phyloP scores from a whole-genome alignment of 129 eudicot genomes.

The Tagetes erecta region DNA sequence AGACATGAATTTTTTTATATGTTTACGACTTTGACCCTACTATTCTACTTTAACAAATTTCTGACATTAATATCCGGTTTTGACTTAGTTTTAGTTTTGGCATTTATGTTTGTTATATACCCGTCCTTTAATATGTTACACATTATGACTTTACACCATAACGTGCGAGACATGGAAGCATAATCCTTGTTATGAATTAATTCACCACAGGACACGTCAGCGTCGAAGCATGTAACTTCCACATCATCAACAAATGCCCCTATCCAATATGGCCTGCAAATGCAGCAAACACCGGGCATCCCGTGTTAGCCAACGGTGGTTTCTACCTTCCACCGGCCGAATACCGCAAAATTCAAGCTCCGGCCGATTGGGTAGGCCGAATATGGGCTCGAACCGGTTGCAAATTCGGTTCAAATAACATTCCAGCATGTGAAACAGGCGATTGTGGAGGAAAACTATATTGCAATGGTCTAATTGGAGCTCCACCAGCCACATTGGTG shows the following conservation, averaged over 20 bases:
- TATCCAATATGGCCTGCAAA: slow-evolving; percentile 92
- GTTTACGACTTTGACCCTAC: too few relatives aligned
- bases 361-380: slow-evolving; percentile 80
- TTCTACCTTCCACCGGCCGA: slow-evolving; percentile 67
- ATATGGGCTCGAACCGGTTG: slow-evolving; percentile 96
- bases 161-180: too few relatives aligned
- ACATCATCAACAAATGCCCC: slow-evolving; percentile 71
- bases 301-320: slow-evolving; percentile 67
- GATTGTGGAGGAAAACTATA: slow-evolving; percentile 72
- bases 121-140: too few relatives aligned
- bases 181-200: background rate
- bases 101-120: too few relatives aligned
- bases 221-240: slow-evolving; percentile 55
- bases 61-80: too few relatives aligned
- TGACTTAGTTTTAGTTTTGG: too few relatives aligned
- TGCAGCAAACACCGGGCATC: slow-evolving; percentile 72
- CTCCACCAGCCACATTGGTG: slow-evolving; percentile 75
- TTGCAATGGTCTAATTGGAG: slow-evolving; percentile 71
- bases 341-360: slow-evolving; percentile 48
- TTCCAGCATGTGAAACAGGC: slow-evolving; percentile 76
- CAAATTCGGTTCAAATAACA: slow-evolving; percentile 40
- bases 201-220: slow-evolving; percentile 28
- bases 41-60: too few relatives aligned
- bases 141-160: too few relatives aligned
- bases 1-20: too few relatives aligned